Evolutionary conservation across 768 basidiomycete genomes (phyloP).

Genomic region (Mycena metata): DNA sequence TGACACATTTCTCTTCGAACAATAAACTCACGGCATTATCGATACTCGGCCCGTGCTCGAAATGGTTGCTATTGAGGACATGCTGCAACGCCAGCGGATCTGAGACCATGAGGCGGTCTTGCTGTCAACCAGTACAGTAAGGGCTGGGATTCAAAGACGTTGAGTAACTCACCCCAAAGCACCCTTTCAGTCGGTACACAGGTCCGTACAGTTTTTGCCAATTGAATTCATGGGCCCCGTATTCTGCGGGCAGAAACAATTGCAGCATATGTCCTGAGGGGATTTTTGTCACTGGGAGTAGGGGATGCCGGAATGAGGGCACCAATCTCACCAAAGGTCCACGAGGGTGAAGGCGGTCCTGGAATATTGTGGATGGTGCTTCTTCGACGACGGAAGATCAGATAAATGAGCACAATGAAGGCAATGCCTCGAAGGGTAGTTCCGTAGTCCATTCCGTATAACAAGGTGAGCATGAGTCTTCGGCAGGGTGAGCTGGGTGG

Average conservation of each 20-base stretch:
- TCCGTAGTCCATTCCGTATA: slow-evolving; percentile 2
- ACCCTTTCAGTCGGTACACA: background rate
- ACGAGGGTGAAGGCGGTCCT: slow-evolving; percentile 2
- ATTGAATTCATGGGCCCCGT: slow-evolving; percentile 6
- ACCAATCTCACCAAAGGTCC: background rate
- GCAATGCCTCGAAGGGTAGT: background rate
- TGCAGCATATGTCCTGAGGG: slow-evolving; percentile 7
- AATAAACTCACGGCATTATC: background rate
- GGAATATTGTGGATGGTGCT: slow-evolving; percentile 3
- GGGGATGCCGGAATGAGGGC: background rate
- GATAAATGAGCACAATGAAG: slow-evolving; percentile 7
- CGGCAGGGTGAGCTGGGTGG: slow-evolving; percentile 1
- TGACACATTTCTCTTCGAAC: slow-evolving; percentile 17
- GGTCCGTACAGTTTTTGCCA: slow-evolving; percentile 10
- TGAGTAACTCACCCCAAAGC: slow-evolving; percentile 1
- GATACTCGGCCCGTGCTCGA: slow-evolving; percentile 10
- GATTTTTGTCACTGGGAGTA: background rate
- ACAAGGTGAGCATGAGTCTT: slow-evolving; percentile 7
- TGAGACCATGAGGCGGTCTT: slow-evolving; percentile 13
- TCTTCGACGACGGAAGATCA: slow-evolving; percentile 3
- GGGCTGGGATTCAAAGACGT: background rate
- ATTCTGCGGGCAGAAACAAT: background rate
- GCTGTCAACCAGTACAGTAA: slow-evolving; percentile 7
- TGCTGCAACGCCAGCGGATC: slow-evolving; percentile 5
- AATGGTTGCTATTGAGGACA: slow-evolving; percentile 4